phyloP scores from a whole-genome alignment of 768 basidiomycete species.

The Leccinum sublutescens region DNA sequence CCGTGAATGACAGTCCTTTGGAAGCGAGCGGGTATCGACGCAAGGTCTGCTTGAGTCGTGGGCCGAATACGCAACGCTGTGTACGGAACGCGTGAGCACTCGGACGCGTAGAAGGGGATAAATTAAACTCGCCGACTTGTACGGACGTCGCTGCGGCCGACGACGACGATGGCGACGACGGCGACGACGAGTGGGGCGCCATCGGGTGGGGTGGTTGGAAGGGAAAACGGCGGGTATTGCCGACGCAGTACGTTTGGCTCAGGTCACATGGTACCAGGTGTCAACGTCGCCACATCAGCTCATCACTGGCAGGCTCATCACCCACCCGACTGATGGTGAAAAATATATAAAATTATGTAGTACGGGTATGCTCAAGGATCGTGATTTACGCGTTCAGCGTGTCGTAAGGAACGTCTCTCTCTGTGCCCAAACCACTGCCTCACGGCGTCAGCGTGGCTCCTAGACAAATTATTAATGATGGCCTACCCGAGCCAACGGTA shows the following conservation, averaged over 20 bases:
- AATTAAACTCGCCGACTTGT: slow-evolving; percentile 79
- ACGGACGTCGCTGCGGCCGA: slow-evolving; percentile 74
- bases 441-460: slow-evolving; percentile 8
- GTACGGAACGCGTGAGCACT: slow-evolving; percentile 8
- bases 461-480: not conserved
- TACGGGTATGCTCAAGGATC: slow-evolving; percentile 39
- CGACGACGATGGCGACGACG: slow-evolving; percentile 55
- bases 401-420: slow-evolving; percentile 28
- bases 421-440: slow-evolving; percentile 4
- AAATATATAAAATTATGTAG: slow-evolving; percentile 32
- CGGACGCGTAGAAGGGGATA: not conserved
- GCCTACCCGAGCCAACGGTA: slow-evolving; percentile 18
- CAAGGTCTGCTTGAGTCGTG: slow-evolving; percentile 76
- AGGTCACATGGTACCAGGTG: slow-evolving; percentile 22
- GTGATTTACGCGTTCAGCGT: slow-evolving; percentile 25
- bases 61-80: slow-evolving; percentile 90
- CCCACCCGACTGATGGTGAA: not conserved
- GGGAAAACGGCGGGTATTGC: slow-evolving; percentile 31
- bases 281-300: slow-evolving; percentile 3
- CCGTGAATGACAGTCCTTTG: slow-evolving; percentile 87
- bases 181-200: slow-evolving; percentile 70
- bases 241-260: slow-evolving; percentile 18
- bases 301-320: not conserved
- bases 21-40: slow-evolving; percentile 89
- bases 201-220: slow-evolving; percentile 46